Evolutionary conservation across 2,329 filamentous ascomycete genomes (phyloP), one percentile per base, ranked within the genome.

Genomic region (Aphanoascus verrucosus): DNA sequence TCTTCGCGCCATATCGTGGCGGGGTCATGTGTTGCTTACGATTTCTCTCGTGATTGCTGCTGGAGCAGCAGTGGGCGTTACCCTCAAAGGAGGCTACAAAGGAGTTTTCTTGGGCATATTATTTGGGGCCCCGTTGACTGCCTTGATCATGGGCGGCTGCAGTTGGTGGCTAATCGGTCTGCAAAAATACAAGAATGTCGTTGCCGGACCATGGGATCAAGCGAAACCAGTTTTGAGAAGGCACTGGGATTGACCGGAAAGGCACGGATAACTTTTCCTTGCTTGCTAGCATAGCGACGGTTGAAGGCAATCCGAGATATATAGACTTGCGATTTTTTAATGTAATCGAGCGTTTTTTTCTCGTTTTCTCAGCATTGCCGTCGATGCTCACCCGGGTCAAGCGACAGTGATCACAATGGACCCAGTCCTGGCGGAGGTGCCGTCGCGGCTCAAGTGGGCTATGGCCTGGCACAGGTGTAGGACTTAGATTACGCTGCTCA

Each of bases 131-230:
- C 63, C 91, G 8, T 74, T 88, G 19, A 84, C 86, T 0, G 81
- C 83, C 3, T 67, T 95, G 52, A 83, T 83, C 1, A 94, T 96
- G 82, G 93, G 91, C 1, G 85, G 89, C 11, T 96, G 90, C 67
- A 94, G 88, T 66, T 97, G 90, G 91, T 97, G 93, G 90, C 72
- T 98, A 58, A 97, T 98, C 64, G 87, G 89, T 7, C 70, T 98
- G 68, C 93, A 98, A 71, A 91, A 94, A 72, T 98, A 97, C 72
- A 98, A 98, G 76, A 97, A 97, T 67, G 93, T 97, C 71, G 96
- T 98, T 60, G 88, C 90, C 64, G 93, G 93, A 42, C 93, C 93
- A 1, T 98, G 93, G 93, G 93, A 98, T 72, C 90, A 91, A 17
- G 93, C 93, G 5, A 79, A 90, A 65, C 93, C 93, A 8, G 67